Evolutionary conservation across 2,329 filamentous ascomycete genomes (phyloP).

Genomic region (Myrmaecium sp.): DNA sequence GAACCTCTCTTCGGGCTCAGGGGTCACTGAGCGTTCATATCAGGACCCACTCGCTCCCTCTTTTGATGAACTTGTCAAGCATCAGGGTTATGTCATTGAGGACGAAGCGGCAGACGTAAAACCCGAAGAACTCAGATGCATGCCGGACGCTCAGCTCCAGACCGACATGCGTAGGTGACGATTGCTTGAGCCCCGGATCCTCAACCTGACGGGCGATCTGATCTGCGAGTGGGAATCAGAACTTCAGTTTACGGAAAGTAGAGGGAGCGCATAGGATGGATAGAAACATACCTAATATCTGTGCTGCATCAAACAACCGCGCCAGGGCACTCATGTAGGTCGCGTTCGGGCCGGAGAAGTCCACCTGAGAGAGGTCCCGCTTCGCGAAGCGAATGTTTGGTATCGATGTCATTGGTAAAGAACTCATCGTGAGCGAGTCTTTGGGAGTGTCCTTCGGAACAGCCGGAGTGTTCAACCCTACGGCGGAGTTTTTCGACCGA

Average conservation of each 20-base stretch:
- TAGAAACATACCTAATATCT: slow-evolving; percentile 61
- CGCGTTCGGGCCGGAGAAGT: slow-evolving; percentile 69
- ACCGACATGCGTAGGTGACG: slow-evolving; percentile 86
- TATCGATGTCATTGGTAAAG: slow-evolving; percentile 49
- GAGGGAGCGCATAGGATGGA: background rate
- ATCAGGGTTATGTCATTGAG: slow-evolving; percentile 67
- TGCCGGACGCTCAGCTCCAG: slow-evolving; percentile 85
- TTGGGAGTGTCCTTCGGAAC: slow-evolving; percentile 27
- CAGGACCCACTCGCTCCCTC: slow-evolving; percentile 86
- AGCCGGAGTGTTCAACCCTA: slow-evolving; percentile 24
- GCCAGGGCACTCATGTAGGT: slow-evolving; percentile 86
- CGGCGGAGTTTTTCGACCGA: slow-evolving; percentile 68
- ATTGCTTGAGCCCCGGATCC: slow-evolving; percentile 79
- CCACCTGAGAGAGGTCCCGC: slow-evolving; percentile 49
- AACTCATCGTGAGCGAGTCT: slow-evolving; percentile 39
- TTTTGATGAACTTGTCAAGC: slow-evolving; percentile 93
- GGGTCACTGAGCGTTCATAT: too few species aligned
- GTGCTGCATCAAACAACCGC: slow-evolving; percentile 79
- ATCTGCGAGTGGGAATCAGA: slow-evolving; percentile 35
- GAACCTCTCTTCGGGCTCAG: too few species aligned
- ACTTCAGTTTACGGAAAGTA: slow-evolving; percentile 2
- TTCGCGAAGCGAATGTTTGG: slow-evolving; percentile 58
- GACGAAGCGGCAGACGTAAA: slow-evolving; percentile 93
- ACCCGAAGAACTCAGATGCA: slow-evolving; percentile 93
- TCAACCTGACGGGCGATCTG: slow-evolving; percentile 93